Evolutionary conservation across 768 basidiomycete species (phyloP).

Genomic region (Pisolithus orientalis): DNA sequence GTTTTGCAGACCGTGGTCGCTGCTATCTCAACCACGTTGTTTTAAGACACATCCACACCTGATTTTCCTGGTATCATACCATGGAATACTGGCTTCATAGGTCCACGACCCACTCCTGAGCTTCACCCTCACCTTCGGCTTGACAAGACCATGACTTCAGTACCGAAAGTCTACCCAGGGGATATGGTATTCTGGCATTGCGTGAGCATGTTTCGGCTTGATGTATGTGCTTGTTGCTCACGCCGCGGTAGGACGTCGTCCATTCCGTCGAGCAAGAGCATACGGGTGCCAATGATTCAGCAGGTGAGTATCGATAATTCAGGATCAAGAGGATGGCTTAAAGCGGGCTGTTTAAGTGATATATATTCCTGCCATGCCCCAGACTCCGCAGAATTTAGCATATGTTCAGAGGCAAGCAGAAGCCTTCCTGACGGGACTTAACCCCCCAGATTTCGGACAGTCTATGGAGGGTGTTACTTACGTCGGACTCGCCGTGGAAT

Average conservation of each 20-base stretch:
- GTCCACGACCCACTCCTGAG: slow-evolving; percentile 44
- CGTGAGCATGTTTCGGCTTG: slow-evolving; percentile 21
- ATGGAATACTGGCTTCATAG: slow-evolving; percentile 20
- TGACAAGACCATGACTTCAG: slow-evolving; percentile 58
- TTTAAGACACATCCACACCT: slow-evolving; percentile 37
- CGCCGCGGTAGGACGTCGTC: slow-evolving; percentile 33
- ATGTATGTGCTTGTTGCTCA: not conserved
- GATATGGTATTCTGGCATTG: slow-evolving; percentile 81
- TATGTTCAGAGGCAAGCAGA: slow-evolving; percentile 62
- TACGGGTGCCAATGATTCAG: slow-evolving; percentile 48
- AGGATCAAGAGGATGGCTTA: not conserved
- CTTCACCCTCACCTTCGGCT: slow-evolving; percentile 66
- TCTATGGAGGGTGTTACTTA: slow-evolving; percentile 36
- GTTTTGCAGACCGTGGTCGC: slow-evolving; percentile 13
- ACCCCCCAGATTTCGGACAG: slow-evolving; percentile 68
- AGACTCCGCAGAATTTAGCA: slow-evolving; percentile 51
- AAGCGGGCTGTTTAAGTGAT: slow-evolving; percentile 40
- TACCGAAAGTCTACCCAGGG: slow-evolving; percentile 67
- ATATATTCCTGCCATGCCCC: slow-evolving; percentile 72
- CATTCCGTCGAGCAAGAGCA: slow-evolving; percentile 48
- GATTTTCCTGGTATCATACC: slow-evolving; percentile 48
- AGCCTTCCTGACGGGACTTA: slow-evolving; percentile 49
- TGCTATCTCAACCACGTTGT: slow-evolving; percentile 7
- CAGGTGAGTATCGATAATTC: slow-evolving; percentile 32
- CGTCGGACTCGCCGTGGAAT: slow-evolving; percentile 33